Base-by-base conservation (phyloP, 176 grass and related monocot genomes). In the Pharus latifolius region DNA sequence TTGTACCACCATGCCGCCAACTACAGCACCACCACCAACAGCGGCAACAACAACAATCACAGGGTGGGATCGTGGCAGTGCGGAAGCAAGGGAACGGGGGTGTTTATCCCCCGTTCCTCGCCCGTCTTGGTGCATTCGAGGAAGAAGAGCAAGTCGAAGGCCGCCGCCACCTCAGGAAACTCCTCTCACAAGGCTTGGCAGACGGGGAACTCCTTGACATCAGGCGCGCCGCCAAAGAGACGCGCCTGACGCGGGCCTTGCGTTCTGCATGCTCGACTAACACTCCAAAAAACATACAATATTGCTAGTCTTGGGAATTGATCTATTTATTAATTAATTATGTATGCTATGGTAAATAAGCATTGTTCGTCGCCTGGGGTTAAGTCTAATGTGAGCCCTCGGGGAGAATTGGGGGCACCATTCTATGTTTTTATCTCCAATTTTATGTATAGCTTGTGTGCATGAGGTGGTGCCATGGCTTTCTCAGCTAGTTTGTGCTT, bases 11-110 rank as follows among this genome's bases (percentile, higher is more conserved):
- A 77, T 65, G 77, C 65, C 72, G 57, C 77, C 77, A 85, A 69
- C 82, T 85, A 60, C 63, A 14, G 15, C 51, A 5, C 12, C 13
- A 6, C 2, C 75, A 11, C n/a, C 27, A 14, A 1, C 44, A 16
- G 2, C 62, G 25, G 8, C 63, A 52, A 14, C 65, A 7, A 14
- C 73, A 25, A 6, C 27, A 49, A 13, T 14, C 49, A 7, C 54
- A 47, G 45, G 35, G 3, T 2, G 48, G 75, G n/a, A n/a, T n/a
- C 46, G 10, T 69, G 45, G 29, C 63, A 73, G 42, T 56, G 62
- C 68, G 68, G 74, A 34, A 78, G 80, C 80, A 88, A 83, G 79
- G 85, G 85, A 67, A 88, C 85, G 38, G 85, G 85, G 18, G 85
- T 88, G 13, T 88, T 88, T 75, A 88, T 88, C 75, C 85, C 85